Base-by-base conservation (phyloP, 371 early-diverging fungal species). In the Haplosporangium sp. region DNA sequence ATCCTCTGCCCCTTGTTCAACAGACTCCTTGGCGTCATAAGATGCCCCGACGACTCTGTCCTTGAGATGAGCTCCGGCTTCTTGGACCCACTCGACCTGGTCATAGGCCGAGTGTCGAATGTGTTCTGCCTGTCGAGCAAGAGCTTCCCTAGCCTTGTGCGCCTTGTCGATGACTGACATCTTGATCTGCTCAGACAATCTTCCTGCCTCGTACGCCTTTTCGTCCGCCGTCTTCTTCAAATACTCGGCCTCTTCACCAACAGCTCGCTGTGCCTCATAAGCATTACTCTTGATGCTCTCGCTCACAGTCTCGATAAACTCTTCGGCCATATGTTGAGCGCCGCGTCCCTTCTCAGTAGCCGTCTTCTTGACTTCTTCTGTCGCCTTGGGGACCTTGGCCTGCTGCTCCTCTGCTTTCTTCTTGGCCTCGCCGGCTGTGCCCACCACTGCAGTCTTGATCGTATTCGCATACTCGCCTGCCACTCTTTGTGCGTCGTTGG, bases 91-190 rank as follows among this genome's bases (percentile, higher is more conserved):
- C 2, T 61, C 62, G 21, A 46, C 58, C 48, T 69, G 62, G 14
- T 62, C 62, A 42, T 62, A 50, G 20, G 70, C 64, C n/a, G 42
- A 21, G 13, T 59, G 53, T 14, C 50, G 58, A 41, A 73, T 46
- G 16, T 58, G 45, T 23, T 62, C 62, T 20, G 73, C 74, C 47
- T 62, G 48, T 7, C 50, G 70, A 7, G 55, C 51, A 14, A 62
- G 55, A 14, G 77, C 67, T 29, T 77, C 72, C 42, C 64, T 56
- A 2, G 67, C 72, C 61, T 67, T 68, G 16, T 56, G 56, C 0
- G 68, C 79, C 57, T 77, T 71, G 16, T 77, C 65, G 16, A 64
- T 10, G 7, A 75, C 46, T 6, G 62, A 43, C 58, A 70, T 57
- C 56, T 67, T 69, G 60, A 67, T 59, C 23, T 62, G 18, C 36